phyloP scores from a whole-genome alignment of 2,329 filamentous ascomycete species.

The Aureobasidium subglaciale region DNA sequence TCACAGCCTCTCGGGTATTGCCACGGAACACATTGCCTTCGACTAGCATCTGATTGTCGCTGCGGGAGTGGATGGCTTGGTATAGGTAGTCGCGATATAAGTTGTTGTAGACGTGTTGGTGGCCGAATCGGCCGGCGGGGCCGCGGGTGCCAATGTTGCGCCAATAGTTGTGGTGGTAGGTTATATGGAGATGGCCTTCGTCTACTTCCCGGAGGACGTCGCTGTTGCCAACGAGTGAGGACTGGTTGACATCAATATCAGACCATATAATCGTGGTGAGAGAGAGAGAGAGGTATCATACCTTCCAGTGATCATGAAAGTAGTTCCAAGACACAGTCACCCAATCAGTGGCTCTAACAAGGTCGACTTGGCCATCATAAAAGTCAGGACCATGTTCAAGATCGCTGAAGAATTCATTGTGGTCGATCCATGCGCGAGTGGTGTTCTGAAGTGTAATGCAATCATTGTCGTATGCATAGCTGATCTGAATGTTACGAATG shows the following conservation, averaged over 20 bases:
- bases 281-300: background rate
- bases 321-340: conserved; percentile 45
- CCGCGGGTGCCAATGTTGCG: conserved; percentile 40
- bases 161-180: conserved; percentile 47
- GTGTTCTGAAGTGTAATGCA: conserved; percentile 40
- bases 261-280: background rate
- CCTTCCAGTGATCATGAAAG: conserved; percentile 44
- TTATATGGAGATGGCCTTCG: conserved; percentile 40
- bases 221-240: conserved; percentile 39
- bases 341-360: conserved; percentile 40
- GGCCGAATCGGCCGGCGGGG: conserved; percentile 44
- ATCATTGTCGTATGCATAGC: conserved; percentile 35
- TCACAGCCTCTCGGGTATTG: conserved; percentile 44
- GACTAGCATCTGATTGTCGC: conserved; percentile 44
- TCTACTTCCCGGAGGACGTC: conserved; percentile 36
- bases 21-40: conserved; percentile 44
- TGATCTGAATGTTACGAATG: conserved; percentile 33
- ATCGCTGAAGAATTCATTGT: conserved; percentile 42
- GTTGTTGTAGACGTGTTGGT: conserved; percentile 46
- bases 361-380: conserved; percentile 41
- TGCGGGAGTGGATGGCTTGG: conserved; percentile 44
- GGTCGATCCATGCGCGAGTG: conserved; percentile 43
- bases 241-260: conserved; percentile 2
- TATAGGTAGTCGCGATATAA: conserved; percentile 42
- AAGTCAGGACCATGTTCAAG: conserved; percentile 24